Base-by-base conservation (phyloP, 805 yeast species). In the Saturnispora sanitii region DNA sequence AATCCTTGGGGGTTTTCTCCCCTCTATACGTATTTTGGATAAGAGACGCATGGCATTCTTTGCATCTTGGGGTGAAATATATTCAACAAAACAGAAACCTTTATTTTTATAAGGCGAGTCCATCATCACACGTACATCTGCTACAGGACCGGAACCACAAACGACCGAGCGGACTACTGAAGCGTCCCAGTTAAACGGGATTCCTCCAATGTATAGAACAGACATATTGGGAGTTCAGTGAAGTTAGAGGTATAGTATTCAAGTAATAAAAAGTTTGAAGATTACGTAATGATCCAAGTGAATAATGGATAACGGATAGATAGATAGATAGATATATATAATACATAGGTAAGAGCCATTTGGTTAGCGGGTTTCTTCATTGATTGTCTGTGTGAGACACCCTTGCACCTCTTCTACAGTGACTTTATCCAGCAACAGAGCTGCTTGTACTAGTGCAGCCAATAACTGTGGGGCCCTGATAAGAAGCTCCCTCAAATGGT, bases 401-500 rank as follows among this genome's bases (percentile, higher is more conserved):
- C 22, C 35, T 30, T 51, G 52, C 19, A 61, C 45, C 13, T 50
- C 49, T 0, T 53, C 55, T 2, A 58, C 49, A 4, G 23, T 35
- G 8, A 55, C 61, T 27, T 53, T 49, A 22, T 60, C 65, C 34
- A 61, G 56, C 45, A 58, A 61, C 46, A 79, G 54, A 45, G 85
- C 60, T 2, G 79, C 66, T 53, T 88, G 96, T 2, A 87, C 90
- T 22, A 85, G 64, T 0, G 95, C 92, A 57, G 78, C 86, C 2
- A 84, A 64, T 35, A 90, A 65, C 57, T 90, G 96, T 0, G 96
- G 96, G 44, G 78, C 77, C 47, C 74, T 74, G 15, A 88, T 62
- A 26, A 88, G 61, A 31, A 70, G 71, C 38, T 65, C 70, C 65
- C 82, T 77, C 43, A 76, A 61, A 5, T 66, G 67, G 0, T 84